These are phyloP conservation scores for Trifolium dubium DNA, from an alignment of 306 rosid species.

Conservation along the genomic window DNA sequence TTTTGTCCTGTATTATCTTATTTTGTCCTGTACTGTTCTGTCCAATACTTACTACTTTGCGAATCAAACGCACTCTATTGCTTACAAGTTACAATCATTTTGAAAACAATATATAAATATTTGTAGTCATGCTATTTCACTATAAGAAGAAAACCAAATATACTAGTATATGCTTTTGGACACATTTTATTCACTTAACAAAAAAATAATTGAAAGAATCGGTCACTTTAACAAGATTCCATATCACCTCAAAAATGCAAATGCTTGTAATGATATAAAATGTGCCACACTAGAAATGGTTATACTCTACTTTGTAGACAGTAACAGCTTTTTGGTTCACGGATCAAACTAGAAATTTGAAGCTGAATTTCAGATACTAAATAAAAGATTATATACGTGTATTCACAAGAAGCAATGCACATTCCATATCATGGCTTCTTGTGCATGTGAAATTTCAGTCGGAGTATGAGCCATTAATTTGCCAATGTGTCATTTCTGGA, in stretches of 20 bases:
- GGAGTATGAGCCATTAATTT: conserved; percentile 26
- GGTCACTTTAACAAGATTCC: conserved; percentile 34
- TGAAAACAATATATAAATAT: neutral
- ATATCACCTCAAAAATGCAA: conserved; percentile 20
- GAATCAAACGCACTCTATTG: too few species aligned
- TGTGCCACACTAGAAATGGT: neutral
- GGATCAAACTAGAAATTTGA: conserved; percentile 63
- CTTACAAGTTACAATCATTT: neutral
- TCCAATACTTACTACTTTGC: too few species aligned
- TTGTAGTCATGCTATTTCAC: neutral
- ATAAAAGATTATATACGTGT: neutral
- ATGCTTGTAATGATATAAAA: neutral
- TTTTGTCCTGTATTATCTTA: too few species aligned
- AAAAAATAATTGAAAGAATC: conserved; percentile 7
- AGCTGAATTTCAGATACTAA: neutral
- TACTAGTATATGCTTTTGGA: conserved; percentile 17
- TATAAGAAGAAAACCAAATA: neutral
- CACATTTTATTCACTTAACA: conserved; percentile 10
- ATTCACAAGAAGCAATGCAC: conserved; percentile 29
- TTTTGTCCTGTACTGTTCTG: too few species aligned
- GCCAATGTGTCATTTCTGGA: neutral
- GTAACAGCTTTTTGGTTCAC: conserved; percentile 49
- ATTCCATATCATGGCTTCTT: conserved; percentile 32
- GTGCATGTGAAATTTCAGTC: conserved; percentile 53
- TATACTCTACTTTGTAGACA: conserved; percentile 32